Conservation (phyloP, 345 rosid genomes). For the Eucalyptus sp. region DNA sequence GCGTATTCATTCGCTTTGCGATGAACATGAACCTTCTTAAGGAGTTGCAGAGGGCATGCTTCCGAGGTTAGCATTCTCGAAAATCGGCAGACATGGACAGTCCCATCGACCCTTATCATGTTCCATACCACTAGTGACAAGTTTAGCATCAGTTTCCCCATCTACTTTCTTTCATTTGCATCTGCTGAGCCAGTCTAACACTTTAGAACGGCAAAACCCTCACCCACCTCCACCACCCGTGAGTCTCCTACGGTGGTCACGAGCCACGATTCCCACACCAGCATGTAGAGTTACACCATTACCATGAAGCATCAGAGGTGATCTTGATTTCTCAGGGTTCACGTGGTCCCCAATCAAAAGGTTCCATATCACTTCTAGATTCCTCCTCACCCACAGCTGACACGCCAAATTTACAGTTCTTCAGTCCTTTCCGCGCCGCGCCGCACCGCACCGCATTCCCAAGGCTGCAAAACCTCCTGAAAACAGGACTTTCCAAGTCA, state of each 20-base stretch:
- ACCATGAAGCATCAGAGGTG: not conserved
- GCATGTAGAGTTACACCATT: not conserved
- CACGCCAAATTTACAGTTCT: not conserved
- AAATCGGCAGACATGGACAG: not conserved
- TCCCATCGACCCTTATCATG: not conserved
- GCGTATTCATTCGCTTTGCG: not conserved
- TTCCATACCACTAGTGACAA: not conserved
- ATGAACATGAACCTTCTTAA: not conserved
- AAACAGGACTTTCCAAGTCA: not conserved
- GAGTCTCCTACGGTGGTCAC: not conserved
- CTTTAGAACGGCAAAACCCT: not conserved
- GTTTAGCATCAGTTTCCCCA: not conserved
- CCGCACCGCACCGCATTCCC: not conserved
- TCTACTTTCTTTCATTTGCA: not conserved
- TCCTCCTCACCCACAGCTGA: not conserved
- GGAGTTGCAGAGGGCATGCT: not conserved
- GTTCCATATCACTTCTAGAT: not conserved
- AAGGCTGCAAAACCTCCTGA: not conserved
- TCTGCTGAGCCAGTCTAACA: not conserved
- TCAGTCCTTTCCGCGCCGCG: not conserved
- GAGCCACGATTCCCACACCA: not conserved
- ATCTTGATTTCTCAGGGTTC: not conserved
- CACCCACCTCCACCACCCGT: not conserved
- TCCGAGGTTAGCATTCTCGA: not conserved
- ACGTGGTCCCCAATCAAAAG: not conserved